Percentiles rank a stretch among this genome's conserved stretches.
Conservation (phyloP, 179 eudicot genomes). For the Beta corolliflora region DNA sequence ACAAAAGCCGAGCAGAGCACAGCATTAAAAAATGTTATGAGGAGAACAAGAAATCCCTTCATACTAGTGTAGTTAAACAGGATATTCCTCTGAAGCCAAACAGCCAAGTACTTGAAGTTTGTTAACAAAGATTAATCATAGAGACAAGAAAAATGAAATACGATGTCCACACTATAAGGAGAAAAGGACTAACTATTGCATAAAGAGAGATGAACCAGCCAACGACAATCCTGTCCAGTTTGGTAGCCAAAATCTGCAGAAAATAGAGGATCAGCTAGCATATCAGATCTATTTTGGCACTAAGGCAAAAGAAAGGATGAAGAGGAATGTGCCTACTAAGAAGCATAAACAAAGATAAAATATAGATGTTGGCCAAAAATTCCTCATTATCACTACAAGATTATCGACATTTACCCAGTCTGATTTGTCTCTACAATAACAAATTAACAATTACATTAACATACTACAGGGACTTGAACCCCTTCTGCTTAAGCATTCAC, state of each 20-base stretch:
- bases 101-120: background rate
- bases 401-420: background rate
- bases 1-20: conserved; percentile 3
- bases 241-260: conserved; percentile 92
- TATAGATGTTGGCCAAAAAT: background rate
- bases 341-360: background rate
- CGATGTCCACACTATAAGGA: background rate
- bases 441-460: background rate
- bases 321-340: background rate
- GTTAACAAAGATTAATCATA: background rate
- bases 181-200: conserved; percentile 65
- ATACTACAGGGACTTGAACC: background rate
- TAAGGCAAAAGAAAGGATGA: background rate
- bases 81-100: background rate
- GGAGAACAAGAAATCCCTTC: background rate
- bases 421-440: background rate
- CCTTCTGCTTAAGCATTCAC: background rate
- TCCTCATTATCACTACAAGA: background rate
- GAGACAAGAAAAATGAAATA: background rate
- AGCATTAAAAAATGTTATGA: background rate
- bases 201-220: conserved; percentile 59
- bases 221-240: conserved; percentile 88
- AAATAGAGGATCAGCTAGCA: conserved; percentile 13
- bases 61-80: background rate
- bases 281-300: background rate